A percentile compares a stretch with the other conserved stretches of the same genome.
These are phyloP conservation scores for Cardamine chenopodiifolia DNA, from an alignment of 345 rosid genomes.

Conservation along the genomic window DNA sequence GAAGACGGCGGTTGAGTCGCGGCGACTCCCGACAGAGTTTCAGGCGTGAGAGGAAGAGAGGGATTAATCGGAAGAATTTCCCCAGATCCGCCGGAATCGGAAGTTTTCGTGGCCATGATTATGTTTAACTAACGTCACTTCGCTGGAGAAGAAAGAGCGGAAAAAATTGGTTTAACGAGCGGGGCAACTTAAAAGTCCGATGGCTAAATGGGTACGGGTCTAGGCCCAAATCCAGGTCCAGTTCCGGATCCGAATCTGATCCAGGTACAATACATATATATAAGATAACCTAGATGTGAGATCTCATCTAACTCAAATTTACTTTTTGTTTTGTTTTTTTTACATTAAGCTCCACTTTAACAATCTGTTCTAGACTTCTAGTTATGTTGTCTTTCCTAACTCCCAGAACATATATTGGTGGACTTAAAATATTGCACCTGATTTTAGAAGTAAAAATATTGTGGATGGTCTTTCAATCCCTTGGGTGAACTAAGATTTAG, in stretches of 20 bases:
- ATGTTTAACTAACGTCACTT: slow-evolving; percentile 12
- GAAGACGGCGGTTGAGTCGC: slow-evolving; percentile 35
- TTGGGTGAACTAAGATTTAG: background rate
- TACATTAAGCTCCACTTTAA: background rate
- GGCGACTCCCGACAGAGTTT: slow-evolving; percentile 28
- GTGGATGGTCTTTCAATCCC: background rate
- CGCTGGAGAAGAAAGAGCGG: slow-evolving; percentile 25
- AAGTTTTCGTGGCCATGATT: slow-evolving; percentile 47
- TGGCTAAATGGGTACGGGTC: background rate
- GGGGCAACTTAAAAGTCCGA: slow-evolving; percentile 13
- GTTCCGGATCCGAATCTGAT: background rate
- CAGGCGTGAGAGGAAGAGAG: slow-evolving; percentile 41
- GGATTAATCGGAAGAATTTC: slow-evolving; percentile 31
- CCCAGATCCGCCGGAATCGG: slow-evolving; percentile 41
- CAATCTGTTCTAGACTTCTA: background rate
- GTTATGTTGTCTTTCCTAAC: background rate
- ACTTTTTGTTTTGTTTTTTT: too few species aligned
- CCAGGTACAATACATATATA: background rate
- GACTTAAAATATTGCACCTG: background rate
- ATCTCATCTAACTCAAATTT: too few species aligned
- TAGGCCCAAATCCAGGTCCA: background rate
- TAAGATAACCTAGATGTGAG: too few species aligned
- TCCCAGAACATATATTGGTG: background rate
- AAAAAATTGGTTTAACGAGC: background rate
- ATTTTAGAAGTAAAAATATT: background rate